phyloP scores from a whole-genome alignment of 495 filamentous ascomycete genomes.

The Aspergillus panamensis region DNA sequence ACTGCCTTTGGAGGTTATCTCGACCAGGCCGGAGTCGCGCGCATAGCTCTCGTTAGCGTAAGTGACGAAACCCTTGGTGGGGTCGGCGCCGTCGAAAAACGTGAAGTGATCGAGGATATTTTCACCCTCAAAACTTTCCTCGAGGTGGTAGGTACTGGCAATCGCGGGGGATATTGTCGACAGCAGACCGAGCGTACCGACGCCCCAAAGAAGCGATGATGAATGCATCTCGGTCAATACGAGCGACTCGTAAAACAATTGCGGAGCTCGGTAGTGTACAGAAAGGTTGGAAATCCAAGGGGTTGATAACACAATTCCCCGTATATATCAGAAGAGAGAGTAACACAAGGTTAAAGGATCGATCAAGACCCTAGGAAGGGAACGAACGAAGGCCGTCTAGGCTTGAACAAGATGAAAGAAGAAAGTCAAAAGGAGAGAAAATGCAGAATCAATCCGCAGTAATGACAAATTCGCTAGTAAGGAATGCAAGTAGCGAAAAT shows the following conservation, averaged over 20 bases:
- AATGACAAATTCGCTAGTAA: slow-evolving; percentile 14
- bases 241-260: neutral
- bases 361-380: slow-evolving; percentile 15
- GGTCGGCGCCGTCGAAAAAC: slow-evolving; percentile 52
- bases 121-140: slow-evolving; percentile 43
- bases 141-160: slow-evolving; percentile 38
- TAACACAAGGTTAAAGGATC: slow-evolving; percentile 5
- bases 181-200: slow-evolving; percentile 21
- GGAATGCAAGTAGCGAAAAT: slow-evolving; percentile 21
- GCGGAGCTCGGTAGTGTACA: neutral
- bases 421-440: slow-evolving; percentile 7
- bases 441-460: slow-evolving; percentile 22
- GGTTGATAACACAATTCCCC: neutral
- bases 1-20: slow-evolving; percentile 45
- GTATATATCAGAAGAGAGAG: slow-evolving; percentile 1
- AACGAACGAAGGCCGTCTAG: slow-evolving; percentile 24
- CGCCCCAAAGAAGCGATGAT: slow-evolving; percentile 19
- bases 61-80: slow-evolving; percentile 66
- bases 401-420: slow-evolving; percentile 7
- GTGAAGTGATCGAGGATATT: slow-evolving; percentile 52
- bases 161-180: slow-evolving; percentile 15
- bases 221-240: slow-evolving; percentile 15
- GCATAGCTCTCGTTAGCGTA: slow-evolving; percentile 59
- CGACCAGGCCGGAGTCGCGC: slow-evolving; percentile 53
- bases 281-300: neutral